Percentiles rank a stretch among this genome's conserved stretches.
phyloP scores from a whole-genome alignment of 2,329 filamentous ascomycete genomes.

The Xylariaceae sp. region DNA sequence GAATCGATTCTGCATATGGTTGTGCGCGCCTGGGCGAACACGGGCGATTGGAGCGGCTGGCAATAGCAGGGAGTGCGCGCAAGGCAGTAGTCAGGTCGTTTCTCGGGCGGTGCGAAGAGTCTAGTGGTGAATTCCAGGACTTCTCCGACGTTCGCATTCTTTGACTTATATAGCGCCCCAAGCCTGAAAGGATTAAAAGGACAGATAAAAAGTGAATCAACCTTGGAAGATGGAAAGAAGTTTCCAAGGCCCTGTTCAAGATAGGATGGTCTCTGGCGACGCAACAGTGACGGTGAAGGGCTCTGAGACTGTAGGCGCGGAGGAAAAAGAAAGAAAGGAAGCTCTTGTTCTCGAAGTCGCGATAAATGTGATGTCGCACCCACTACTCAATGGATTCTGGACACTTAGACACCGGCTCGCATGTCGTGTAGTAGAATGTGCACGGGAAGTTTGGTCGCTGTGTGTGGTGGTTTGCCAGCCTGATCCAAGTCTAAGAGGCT shows the following conservation, averaged over 20 bases:
- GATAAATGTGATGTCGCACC: conserved; percentile 36
- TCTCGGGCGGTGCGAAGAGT: conserved; percentile 27
- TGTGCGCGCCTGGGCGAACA: conserved; percentile 3
- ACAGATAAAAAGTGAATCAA: conserved; percentile 34
- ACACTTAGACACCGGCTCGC: conserved; percentile 19
- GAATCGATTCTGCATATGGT: conserved; percentile 23
- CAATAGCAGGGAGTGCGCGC: conserved; percentile 19
- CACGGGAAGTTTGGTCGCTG: conserved; percentile 21
- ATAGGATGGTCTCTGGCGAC: conserved; percentile 34
- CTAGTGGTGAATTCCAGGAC: conserved; percentile 35
- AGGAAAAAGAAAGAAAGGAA: conserved; percentile 34
- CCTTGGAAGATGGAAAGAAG: conserved; percentile 38
- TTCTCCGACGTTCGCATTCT: conserved; percentile 34
- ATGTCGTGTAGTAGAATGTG: conserved; percentile 20
- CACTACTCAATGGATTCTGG: conserved; percentile 24
- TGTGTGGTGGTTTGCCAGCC: conserved; percentile 21
- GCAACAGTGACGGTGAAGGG: conserved; percentile 27
- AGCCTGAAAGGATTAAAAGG: conserved; percentile 27
- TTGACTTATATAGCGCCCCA: conserved; percentile 35
- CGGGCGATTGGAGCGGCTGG: conserved; percentile 8
- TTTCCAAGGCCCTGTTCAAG: conserved; percentile 34
- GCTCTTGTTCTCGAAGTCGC: conserved; percentile 40
- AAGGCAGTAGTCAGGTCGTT: conserved; percentile 16
- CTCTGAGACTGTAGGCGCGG: conserved; percentile 26
- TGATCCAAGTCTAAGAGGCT: conserved; percentile 18